Evolutionary conservation across 2,329 filamentous ascomycete species (phyloP).

Genomic region (Fusarium udum): DNA sequence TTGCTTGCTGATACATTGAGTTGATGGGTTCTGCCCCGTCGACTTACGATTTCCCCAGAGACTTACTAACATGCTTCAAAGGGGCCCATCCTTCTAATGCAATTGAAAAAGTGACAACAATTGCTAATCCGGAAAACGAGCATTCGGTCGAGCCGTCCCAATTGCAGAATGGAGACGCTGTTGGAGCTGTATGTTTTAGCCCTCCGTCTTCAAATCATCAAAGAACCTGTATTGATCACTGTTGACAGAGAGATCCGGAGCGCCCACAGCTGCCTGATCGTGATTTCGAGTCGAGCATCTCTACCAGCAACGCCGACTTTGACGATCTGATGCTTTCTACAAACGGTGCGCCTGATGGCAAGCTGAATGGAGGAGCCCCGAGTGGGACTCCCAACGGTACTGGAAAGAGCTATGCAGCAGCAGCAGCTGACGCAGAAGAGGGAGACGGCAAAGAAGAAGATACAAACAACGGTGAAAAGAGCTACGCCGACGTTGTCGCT

Average conservation of each 20-base stretch:
- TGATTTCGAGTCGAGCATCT: slow-evolving; percentile 27
- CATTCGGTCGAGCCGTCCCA: slow-evolving; percentile 20
- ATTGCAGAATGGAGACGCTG: slow-evolving; percentile 1
- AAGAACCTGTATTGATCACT: slow-evolving; percentile 4
- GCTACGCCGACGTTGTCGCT: slow-evolving; percentile 36
- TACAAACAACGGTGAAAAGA: slow-evolving; percentile 15
- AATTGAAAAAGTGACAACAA: slow-evolving; percentile 38
- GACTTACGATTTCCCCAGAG: background rate
- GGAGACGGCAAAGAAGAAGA: slow-evolving; percentile 1
- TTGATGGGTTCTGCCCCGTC: background rate
- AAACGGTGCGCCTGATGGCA: slow-evolving; percentile 24
- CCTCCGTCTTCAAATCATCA: background rate
- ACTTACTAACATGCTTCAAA: slow-evolving; percentile 19
- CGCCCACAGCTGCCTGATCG: slow-evolving; percentile 19
- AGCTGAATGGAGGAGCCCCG: background rate
- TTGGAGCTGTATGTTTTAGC: slow-evolving; percentile 15
- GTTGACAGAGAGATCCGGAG: background rate
- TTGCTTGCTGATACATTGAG: background rate
- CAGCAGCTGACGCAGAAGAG: slow-evolving; percentile 15
- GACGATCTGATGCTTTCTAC: slow-evolving; percentile 20
- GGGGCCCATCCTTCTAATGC: slow-evolving; percentile 9
- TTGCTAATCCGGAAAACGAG: slow-evolving; percentile 29
- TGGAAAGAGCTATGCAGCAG: slow-evolving; percentile 17
- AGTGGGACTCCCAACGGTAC: background rate
- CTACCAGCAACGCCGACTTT: slow-evolving; percentile 33